Conservation (phyloP, 805 yeast species). For the Candida silvatica region DNA sequence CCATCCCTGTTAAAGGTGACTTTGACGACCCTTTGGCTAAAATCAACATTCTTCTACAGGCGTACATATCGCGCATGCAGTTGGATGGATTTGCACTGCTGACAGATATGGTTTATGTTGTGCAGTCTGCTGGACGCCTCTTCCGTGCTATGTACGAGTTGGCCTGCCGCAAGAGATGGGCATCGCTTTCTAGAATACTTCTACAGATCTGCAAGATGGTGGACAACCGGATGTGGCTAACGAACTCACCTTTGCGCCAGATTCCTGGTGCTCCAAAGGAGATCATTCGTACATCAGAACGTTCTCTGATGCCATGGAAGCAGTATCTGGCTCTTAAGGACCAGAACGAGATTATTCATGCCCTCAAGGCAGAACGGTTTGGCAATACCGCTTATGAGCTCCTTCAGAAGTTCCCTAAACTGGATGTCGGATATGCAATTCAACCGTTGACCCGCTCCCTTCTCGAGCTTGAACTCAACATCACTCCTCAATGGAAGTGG, state of each 20-base stretch:
- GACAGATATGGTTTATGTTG: slow-evolving; percentile 88
- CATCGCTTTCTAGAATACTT: slow-evolving; percentile 46
- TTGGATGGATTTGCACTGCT: slow-evolving; percentile 85
- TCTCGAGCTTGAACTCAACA: slow-evolving; percentile 55
- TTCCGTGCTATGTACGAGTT: slow-evolving; percentile 82
- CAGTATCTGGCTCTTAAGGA: slow-evolving; percentile 59
- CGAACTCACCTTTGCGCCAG: slow-evolving; percentile 82
- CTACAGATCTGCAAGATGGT: slow-evolving; percentile 72
- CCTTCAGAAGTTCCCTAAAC: slow-evolving; percentile 64
- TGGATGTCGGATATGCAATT: slow-evolving; percentile 47
- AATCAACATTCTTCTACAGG: slow-evolving; percentile 70
- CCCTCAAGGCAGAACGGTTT: slow-evolving; percentile 59
- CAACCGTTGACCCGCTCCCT: slow-evolving; percentile 75
- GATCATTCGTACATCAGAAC: slow-evolving; percentile 66
- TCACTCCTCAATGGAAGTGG: slow-evolving; percentile 77
- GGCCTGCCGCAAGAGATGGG: slow-evolving; percentile 62
- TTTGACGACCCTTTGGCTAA: slow-evolving; percentile 69
- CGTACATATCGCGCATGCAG: slow-evolving; percentile 70
- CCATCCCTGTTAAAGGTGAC: slow-evolving; percentile 77
- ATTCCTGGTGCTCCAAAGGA: slow-evolving; percentile 64
- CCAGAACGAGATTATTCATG: slow-evolving; percentile 73
- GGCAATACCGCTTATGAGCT: slow-evolving; percentile 54
- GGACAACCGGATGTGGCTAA: slow-evolving; percentile 74
- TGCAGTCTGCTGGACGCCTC: slow-evolving; percentile 88
- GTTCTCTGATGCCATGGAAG: slow-evolving; percentile 75